Base-by-base conservation (phyloP, 2,329 filamentous ascomycete genomes). In the Acephala macrosclerotiorum region DNA sequence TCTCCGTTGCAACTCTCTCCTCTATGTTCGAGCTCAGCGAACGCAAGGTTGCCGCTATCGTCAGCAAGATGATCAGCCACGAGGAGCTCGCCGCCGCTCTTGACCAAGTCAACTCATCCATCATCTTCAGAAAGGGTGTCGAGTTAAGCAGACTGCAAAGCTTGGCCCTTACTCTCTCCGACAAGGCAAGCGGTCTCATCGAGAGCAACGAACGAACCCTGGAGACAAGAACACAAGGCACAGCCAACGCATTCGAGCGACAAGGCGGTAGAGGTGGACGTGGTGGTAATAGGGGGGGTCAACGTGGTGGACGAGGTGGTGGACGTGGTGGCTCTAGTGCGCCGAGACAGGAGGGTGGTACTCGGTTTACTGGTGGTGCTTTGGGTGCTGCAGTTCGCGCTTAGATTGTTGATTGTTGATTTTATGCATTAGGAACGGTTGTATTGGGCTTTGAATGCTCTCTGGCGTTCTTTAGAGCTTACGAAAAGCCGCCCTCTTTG, bases 21-120 rank as follows among this genome's bases (percentile, higher is more conserved):
- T 85, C 84, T 72, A 99, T 99, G 96, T 99, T 99, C 80, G 96
- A 99, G 81, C 90, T 99, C 26, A 87, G 94, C 64, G 84, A 91
- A 73, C 88, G 91, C 82, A 98, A 98, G 87, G 94, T 97, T 60
- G 85, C 92, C n/a, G 94, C 96, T 40, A 90, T 99, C 63, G 89
- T 99, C 76, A 97, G 93, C 86, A 97, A 97, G 85, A 99, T 99
- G 96, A 98, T 99, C 80, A 97, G 94, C 75, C 96, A 99, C 84
- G 96, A 99, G 82, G 96, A 99, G 81, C 90, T 99, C 58, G 93
- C 92, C 11, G 96, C 96, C 51, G 96, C 96, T 42, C 89, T 99
- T 33, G 96, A 99, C 84, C 96, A 99, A 82, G 95, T 99, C 81
- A 97, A 96, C 76, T 90, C 92, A 73, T 96, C 93, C 60, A 93